These are phyloP conservation scores for Podaxis rugospora DNA, from an alignment of 768 basidiomycete species.

Conservation along the genomic window DNA sequence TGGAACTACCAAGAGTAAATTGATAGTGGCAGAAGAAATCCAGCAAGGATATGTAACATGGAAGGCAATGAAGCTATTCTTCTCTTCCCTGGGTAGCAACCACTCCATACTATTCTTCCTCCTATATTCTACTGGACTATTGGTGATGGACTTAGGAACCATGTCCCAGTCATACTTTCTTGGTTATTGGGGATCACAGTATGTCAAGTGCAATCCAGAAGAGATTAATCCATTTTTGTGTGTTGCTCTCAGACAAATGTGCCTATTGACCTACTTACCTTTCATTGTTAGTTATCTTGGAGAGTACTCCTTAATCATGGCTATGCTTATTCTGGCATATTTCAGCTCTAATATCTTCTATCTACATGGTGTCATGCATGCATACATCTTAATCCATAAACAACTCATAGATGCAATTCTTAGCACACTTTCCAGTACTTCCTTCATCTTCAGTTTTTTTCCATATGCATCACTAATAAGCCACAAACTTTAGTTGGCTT, in stretches of 20 bases:
- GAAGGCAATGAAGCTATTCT: conserved; percentile 34
- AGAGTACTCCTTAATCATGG: conserved; percentile 15
- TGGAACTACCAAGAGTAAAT: conserved; percentile 38
- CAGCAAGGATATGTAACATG: conserved; percentile 52
- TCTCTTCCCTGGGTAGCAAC: conserved; percentile 28
- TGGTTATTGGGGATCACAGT: conserved; percentile 44
- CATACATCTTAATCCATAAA: conserved; percentile 50
- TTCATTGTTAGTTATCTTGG: conserved; percentile 38
- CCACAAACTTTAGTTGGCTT: conserved; percentile 35
- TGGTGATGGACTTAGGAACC: conserved; percentile 20
- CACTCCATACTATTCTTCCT: conserved; percentile 28
- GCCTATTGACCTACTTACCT: conserved; percentile 18
- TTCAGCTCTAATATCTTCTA: conserved; percentile 31
- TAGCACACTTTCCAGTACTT: conserved; percentile 55
- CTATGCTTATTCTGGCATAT: conserved; percentile 23
- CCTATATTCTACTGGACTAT: conserved; percentile 17
- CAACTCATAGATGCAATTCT: conserved; percentile 49
- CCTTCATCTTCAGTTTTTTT: conserved; percentile 5
- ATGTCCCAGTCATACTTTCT: conserved; percentile 33
- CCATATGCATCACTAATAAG: background rate
- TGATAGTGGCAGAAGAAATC: conserved; percentile 60
- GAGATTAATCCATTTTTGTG: conserved; percentile 26
- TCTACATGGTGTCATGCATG: conserved; percentile 45
- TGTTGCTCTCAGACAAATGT: conserved; percentile 29
- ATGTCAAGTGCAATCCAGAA: conserved; percentile 13